Percentiles rank a stretch among this genome's conserved stretches.
Evolutionary conservation across 768 basidiomycete species (phyloP).

Genomic region (Amanita molliuscula): DNA sequence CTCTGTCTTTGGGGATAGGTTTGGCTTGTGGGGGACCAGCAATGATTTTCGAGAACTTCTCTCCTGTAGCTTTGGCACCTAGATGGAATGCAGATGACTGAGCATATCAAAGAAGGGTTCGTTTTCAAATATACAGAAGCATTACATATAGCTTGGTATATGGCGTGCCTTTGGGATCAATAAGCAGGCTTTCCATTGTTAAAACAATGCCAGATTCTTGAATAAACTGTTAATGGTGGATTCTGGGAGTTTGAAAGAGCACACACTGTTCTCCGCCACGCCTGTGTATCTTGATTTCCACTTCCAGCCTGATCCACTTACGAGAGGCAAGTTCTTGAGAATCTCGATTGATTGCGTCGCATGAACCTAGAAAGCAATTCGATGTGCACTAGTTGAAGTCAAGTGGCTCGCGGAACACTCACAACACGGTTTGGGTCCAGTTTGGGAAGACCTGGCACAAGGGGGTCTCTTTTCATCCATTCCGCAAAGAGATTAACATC

Average conservation of each 20-base stretch:
- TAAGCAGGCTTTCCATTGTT: constrained; percentile 50
- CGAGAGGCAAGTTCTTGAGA: constrained; percentile 64
- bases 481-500: constrained; percentile 66
- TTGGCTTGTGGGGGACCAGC: constrained; percentile 52
- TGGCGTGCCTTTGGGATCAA: constrained; percentile 48
- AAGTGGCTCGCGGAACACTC: constrained; percentile 14
- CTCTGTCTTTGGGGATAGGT: constrained; percentile 47
- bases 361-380: constrained; percentile 47
- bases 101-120: not conserved
- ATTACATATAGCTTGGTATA: constrained; percentile 57
- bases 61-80: constrained; percentile 53
- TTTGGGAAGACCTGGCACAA: constrained; percentile 58
- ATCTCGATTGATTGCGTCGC: constrained; percentile 74
- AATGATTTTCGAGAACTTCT: constrained; percentile 52
- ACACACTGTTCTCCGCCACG: constrained; percentile 75
- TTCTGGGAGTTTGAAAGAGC: not conserved
- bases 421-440: constrained; percentile 65
- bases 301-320: constrained; percentile 74
- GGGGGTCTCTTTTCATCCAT: constrained; percentile 29
- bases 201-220: constrained; percentile 69
- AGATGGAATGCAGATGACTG: constrained; percentile 62
- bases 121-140: not conserved
- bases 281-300: constrained; percentile 55
- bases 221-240: constrained; percentile 2
- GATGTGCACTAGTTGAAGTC: not conserved